These are phyloP conservation scores for Eucalyptus pauciflora DNA, from an alignment of 345 rosid species.

Conservation along the genomic window DNA sequence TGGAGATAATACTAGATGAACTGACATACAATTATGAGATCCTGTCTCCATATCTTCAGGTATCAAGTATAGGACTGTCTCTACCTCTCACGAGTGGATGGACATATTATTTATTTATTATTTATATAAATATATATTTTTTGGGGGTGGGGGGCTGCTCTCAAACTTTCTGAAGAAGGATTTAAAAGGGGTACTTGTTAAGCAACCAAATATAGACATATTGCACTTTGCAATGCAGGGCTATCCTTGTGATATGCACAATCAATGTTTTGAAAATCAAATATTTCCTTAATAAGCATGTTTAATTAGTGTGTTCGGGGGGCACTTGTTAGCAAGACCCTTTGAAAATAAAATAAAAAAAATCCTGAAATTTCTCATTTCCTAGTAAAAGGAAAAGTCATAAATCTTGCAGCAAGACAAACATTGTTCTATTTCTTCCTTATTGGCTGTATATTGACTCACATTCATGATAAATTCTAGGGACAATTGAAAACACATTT, in stretches of 20 bases:
- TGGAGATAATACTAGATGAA: conserved; percentile 68
- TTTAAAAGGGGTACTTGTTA: not conserved
- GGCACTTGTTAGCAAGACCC: not conserved
- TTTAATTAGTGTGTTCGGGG: not conserved
- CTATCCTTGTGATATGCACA: not conserved
- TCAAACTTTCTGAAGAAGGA: not conserved
- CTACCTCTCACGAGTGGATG: not conserved
- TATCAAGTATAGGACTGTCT: conserved; percentile 1
- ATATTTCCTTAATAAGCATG: not conserved
- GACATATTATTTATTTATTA: not conserved
- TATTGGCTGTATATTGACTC: not conserved
- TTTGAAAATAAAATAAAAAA: not conserved
- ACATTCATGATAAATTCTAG: not conserved
- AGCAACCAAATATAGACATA: not conserved
- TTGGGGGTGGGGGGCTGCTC: not conserved
- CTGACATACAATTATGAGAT: conserved; percentile 48
- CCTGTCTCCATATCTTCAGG: conserved; percentile 58
- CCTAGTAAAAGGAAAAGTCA: not conserved
- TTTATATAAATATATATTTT: too few relatives aligned
- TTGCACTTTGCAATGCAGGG: not conserved
- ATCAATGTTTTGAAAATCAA: not conserved
- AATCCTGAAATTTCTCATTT: not conserved
- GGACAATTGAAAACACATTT: not conserved
- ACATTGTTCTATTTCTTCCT: not conserved
- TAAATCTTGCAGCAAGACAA: not conserved